Conservation (phyloP, 2,329 filamentous ascomycete genomes). For the Fusarium camptoceras region DNA sequence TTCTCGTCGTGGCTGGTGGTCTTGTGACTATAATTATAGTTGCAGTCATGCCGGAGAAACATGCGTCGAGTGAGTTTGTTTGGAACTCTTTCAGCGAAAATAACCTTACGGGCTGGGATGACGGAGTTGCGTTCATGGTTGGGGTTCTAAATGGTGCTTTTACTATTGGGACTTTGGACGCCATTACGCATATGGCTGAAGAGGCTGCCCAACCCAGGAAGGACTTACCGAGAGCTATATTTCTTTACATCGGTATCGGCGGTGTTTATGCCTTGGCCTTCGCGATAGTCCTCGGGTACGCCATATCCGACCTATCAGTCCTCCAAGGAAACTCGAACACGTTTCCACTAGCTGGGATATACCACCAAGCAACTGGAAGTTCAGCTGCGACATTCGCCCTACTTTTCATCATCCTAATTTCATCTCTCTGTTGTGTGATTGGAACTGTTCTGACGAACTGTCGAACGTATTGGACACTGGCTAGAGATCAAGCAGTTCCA, state of each 20-base stretch:
- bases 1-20: constrained; percentile 40
- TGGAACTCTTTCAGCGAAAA: constrained; percentile 44
- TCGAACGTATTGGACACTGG: constrained; percentile 41
- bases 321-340: constrained; percentile 41
- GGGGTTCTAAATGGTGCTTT: constrained; percentile 44
- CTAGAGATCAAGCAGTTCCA: constrained; percentile 43
- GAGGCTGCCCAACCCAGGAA: constrained; percentile 36
- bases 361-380: constrained; percentile 41
- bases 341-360: constrained; percentile 42
- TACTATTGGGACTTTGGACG: constrained; percentile 41
- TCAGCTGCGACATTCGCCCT: constrained; percentile 35
- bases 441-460: constrained; percentile 45
- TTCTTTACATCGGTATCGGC: constrained; percentile 43
- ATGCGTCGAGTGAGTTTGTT: constrained; percentile 40
- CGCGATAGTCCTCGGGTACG: constrained; percentile 40
- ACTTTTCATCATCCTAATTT: constrained; percentile 44
- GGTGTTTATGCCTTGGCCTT: constrained; percentile 41
- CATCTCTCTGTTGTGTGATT: constrained; percentile 39
- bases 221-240: constrained; percentile 37
- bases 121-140: constrained; percentile 43
- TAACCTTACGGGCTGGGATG: constrained; percentile 43
- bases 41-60: constrained; percentile 35
- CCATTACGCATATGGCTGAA: constrained; percentile 46
- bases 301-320: constrained; percentile 41
- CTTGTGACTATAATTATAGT: constrained; percentile 41